phyloP scores from a whole-genome alignment of 345 rosid species.

The Eutrema japonicum region DNA sequence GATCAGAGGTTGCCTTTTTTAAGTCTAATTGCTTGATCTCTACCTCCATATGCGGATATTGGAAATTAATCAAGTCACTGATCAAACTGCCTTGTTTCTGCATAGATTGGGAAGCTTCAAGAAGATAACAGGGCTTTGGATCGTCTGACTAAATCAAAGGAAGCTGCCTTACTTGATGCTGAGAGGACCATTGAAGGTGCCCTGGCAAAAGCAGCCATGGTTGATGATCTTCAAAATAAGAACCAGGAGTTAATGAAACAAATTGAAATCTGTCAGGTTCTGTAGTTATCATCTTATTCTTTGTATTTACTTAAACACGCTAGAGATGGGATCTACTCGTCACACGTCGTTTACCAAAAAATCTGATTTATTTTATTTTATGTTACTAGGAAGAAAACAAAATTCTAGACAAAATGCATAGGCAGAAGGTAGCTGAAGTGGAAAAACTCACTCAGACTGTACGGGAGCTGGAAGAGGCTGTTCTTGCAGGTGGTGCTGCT shows the following conservation, averaged over 20 bases:
- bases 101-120: conserved; percentile 95
- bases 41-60: conserved; percentile 2
- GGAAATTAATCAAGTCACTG: conserved; percentile 4
- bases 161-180: conserved; percentile 96
- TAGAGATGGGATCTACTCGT: neutral
- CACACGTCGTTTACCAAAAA: conserved; percentile 16
- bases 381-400: conserved; percentile 88
- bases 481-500: conserved; percentile 99
- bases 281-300: conserved; percentile 26
- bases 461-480: conserved; percentile 98
- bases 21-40: conserved; percentile 2
- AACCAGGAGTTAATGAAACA: conserved; percentile 98
- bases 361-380: conserved; percentile 9
- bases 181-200: conserved; percentile 95
- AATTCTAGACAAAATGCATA: conserved; percentile 96
- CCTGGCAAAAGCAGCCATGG: conserved; percentile 92
- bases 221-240: conserved; percentile 99
- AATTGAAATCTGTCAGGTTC: conserved; percentile 98
- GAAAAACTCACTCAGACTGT: conserved; percentile 98
- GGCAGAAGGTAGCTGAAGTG: conserved; percentile 99
- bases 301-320: conserved; percentile 1
- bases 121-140: conserved; percentile 98
- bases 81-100: conserved; percentile 22
- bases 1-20: conserved; percentile 68
- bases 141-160: conserved; percentile 98